Conservation (phyloP, 306 rosid species). For the Dryas octopetala region DNA sequence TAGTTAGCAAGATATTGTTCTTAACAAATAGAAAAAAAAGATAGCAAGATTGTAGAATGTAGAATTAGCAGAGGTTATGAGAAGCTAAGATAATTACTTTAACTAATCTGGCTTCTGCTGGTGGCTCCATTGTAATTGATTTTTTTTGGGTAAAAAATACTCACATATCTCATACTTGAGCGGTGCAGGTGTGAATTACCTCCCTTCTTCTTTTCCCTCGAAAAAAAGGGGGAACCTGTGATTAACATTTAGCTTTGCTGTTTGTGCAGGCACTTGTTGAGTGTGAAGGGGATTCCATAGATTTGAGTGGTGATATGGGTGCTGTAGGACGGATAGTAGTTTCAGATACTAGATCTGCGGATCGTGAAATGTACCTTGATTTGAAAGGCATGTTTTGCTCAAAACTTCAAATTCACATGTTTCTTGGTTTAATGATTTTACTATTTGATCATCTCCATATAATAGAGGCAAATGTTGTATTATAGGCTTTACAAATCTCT, state of each 20-base stretch:
- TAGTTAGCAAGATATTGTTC: not conserved
- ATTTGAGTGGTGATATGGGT: slow-evolving; percentile 90
- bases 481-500: not conserved
- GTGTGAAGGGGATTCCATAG: slow-evolving; percentile 93
- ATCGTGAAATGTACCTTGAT: slow-evolving; percentile 73
- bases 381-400: slow-evolving; percentile 59
- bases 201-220: not conserved
- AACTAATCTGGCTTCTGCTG: not conserved
- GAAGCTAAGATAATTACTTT: not conserved
- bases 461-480: not conserved
- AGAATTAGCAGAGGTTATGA: not conserved
- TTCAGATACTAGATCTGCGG: slow-evolving; percentile 60
- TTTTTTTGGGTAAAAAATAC: not conserved
- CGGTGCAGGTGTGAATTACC: not conserved
- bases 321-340: slow-evolving; percentile 79
- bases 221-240: slow-evolving; percentile 9
- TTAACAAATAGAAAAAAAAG: not conserved
- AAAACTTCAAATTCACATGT: not conserved
- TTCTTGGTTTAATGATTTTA: slow-evolving; percentile 17
- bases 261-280: slow-evolving; percentile 80
- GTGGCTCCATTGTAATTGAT: not conserved
- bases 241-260: slow-evolving; percentile 23
- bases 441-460: not conserved
- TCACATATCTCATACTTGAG: not conserved
- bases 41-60: not conserved